Conservation (phyloP, 108 stramenopile genomes). For the Poteriospumella lacustris region DNA sequence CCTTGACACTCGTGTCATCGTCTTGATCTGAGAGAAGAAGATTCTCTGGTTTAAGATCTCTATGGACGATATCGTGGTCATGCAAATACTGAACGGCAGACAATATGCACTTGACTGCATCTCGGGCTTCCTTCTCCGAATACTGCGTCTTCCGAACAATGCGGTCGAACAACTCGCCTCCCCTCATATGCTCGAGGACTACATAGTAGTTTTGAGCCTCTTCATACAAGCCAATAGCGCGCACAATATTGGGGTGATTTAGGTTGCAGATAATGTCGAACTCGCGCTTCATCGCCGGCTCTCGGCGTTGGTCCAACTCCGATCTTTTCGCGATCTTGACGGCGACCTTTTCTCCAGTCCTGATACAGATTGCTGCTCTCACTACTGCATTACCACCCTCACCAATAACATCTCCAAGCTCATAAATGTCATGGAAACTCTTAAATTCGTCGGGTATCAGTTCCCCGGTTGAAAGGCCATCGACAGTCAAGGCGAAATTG, state of each 20-base stretch:
- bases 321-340: not conserved
- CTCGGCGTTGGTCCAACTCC: not conserved
- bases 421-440: too few relatives aligned
- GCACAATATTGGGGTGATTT: constrained; percentile 22
- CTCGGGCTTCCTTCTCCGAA: not conserved
- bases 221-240: not conserved
- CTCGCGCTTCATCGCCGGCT: not conserved
- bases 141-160: constrained; percentile 33
- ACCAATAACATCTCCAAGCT: too few relatives aligned
- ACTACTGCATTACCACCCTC: not conserved
- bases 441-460: too few relatives aligned
- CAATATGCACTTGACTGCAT: not conserved
- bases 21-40: constrained; percentile 3
- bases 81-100: not conserved
- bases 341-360: not conserved
- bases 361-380: not conserved
- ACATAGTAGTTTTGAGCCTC: constrained; percentile 33
- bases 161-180: constrained; percentile 44
- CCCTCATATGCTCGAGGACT: constrained; percentile 33
- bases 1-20: constrained; percentile 26
- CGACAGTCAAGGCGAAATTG: too few relatives aligned
- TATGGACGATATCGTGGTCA: constrained; percentile 13
- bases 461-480: too few relatives aligned
- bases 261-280: not conserved
- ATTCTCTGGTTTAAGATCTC: constrained; percentile 48